Conservation (phyloP, 371 early-diverging fungal genomes). For the Mortierella sp. region DNA sequence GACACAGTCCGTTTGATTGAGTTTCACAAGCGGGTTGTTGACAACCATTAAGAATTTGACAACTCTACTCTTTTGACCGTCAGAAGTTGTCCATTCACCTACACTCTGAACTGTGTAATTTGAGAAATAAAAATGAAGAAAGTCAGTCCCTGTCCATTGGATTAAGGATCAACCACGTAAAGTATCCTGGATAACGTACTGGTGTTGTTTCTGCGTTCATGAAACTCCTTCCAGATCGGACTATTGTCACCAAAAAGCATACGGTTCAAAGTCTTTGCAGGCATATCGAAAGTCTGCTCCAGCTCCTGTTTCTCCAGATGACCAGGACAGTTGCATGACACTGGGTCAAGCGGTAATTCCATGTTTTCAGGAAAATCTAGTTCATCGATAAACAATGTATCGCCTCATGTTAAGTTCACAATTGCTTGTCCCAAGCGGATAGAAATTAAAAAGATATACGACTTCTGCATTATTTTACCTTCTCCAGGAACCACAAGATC, state of each 20-base stretch:
- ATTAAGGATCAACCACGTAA: neutral
- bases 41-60: constrained; percentile 69
- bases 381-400: neutral
- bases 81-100: constrained; percentile 57
- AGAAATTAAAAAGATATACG: neutral
- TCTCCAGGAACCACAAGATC: constrained; percentile 32
- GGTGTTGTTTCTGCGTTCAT: constrained; percentile 60
- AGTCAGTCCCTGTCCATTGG: constrained; percentile 19
- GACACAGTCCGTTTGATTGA: constrained; percentile 71
- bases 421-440: neutral
- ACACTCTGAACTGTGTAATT: constrained; percentile 57
- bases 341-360: constrained; percentile 63
- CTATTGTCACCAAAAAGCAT: constrained; percentile 66
- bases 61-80: constrained; percentile 56
- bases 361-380: constrained; percentile 58
- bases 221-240: constrained; percentile 66
- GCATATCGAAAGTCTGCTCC: constrained; percentile 66
- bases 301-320: constrained; percentile 75
- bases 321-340: constrained; percentile 72
- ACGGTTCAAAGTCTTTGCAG: constrained; percentile 73
- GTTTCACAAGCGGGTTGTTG: constrained; percentile 66
- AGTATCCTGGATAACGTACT: constrained; percentile 37
- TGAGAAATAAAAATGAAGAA: neutral
- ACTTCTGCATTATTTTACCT: constrained; percentile 16
- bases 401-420: neutral